Evolutionary conservation across 108 stramenopile species (phyloP).

Genomic region (Poteriospumella lacustris): DNA sequence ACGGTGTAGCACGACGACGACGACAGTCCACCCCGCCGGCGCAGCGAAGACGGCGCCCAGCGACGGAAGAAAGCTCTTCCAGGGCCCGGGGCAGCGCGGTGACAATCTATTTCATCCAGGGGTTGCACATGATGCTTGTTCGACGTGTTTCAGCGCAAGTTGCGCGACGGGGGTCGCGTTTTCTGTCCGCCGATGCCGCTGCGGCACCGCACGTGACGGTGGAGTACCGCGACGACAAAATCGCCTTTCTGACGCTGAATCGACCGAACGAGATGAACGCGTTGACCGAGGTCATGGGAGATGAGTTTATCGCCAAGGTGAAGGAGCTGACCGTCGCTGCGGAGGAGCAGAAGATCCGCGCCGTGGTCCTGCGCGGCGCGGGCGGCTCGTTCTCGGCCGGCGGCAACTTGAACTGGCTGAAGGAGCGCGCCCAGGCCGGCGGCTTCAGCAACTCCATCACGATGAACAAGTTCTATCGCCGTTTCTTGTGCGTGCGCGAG

Average conservation of each 20-base stretch:
- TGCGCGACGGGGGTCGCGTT: too few relatives aligned
- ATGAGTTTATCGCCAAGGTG: constrained; percentile 52
- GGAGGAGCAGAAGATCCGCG: constrained; percentile 38
- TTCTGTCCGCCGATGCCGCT: background rate
- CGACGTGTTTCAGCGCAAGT: too few relatives aligned
- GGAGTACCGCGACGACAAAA: too few relatives aligned
- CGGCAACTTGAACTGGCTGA: constrained; percentile 64
- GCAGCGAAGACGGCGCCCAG: too few relatives aligned
- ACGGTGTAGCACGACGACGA: too few relatives aligned
- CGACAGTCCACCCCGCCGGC: too few relatives aligned
- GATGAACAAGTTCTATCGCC: constrained; percentile 64
- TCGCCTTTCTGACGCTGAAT: constrained; percentile 34
- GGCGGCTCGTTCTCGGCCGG: constrained; percentile 71
- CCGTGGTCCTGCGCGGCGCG: constrained; percentile 59
- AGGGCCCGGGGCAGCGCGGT: too few relatives aligned
- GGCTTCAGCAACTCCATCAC: constrained; percentile 58
- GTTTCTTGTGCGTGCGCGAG: constrained; percentile 62
- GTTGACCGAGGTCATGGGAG: constrained; percentile 67
- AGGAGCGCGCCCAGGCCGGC: constrained; percentile 41
- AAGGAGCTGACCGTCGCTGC: constrained; percentile 27
- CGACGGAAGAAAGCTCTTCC: too few relatives aligned
- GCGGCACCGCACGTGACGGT: too few relatives aligned
- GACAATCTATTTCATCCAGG: too few relatives aligned
- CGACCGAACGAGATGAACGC: constrained; percentile 62
- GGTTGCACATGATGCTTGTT: too few relatives aligned